Conservation (phyloP, 805 yeast species). For the Myxozyma monticola region DNA sequence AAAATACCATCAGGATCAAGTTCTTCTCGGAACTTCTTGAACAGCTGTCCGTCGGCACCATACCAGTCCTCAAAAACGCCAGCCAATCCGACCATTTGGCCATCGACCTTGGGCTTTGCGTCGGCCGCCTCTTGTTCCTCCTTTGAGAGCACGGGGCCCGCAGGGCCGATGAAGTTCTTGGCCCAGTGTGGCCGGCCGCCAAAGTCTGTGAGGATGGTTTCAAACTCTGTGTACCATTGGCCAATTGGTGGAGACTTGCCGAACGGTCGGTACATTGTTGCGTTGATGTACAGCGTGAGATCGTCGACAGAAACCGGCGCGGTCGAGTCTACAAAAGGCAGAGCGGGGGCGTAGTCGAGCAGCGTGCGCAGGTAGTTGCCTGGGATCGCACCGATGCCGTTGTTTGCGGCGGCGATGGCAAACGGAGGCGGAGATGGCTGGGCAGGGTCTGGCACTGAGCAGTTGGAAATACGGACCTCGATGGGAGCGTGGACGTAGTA, state of each 20-base stretch:
- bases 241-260: conserved; percentile 67
- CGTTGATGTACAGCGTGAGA: conserved; percentile 82
- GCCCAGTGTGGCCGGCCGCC: conserved; percentile 99
- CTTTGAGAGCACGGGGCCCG: not conserved
- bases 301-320: conserved; percentile 60
- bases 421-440: conserved; percentile 20
- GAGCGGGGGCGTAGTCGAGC: conserved; percentile 74
- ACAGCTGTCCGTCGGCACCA: conserved; percentile 64
- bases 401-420: conserved; percentile 13
- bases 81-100: conserved; percentile 79
- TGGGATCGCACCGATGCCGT: conserved; percentile 63
- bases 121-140: no score
- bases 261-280: conserved; percentile 96
- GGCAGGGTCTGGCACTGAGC: conserved; percentile 43
- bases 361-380: conserved; percentile 83
- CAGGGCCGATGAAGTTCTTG: conserved; percentile 78
- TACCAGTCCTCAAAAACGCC: conserved; percentile 73
- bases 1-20: conserved; percentile 84
- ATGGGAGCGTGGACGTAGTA: conserved; percentile 93
- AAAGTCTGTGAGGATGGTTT: conserved; percentile 68
- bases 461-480: conserved; percentile 90
- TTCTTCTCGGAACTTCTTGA: conserved; percentile 61
- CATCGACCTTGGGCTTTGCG: conserved; percentile 45
- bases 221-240: conserved; percentile 80
- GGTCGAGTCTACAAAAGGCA: conserved; percentile 52